Percentiles rank a stretch among this genome's conserved stretches.
phyloP scores from a whole-genome alignment of 2,329 filamentous ascomycete species.

The Ilyonectria destructans region DNA sequence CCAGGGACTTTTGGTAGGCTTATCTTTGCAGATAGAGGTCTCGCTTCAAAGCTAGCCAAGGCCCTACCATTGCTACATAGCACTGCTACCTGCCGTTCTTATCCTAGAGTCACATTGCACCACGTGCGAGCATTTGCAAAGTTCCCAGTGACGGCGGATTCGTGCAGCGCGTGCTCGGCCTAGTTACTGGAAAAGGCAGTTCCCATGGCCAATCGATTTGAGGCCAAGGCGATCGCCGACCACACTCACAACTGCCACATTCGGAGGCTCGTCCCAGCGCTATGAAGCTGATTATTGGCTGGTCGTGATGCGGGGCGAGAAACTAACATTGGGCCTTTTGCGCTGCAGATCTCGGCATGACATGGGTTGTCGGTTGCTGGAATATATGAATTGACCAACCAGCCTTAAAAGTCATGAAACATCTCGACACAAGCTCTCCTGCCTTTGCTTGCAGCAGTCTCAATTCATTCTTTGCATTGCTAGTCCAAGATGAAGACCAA shows the following conservation, averaged over 20 bases:
- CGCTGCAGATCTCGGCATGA: slow-evolving; percentile 7
- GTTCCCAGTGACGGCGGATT: slow-evolving; percentile 43
- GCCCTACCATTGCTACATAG: not conserved
- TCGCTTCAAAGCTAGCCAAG: not conserved
- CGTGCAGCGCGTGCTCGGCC: slow-evolving; percentile 35
- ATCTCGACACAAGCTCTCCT: slow-evolving; percentile 2
- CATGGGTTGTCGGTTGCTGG: not conserved
- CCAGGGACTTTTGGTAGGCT: not conserved
- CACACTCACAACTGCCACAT: slow-evolving; percentile 44
- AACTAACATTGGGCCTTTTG: slow-evolving; percentile 9
- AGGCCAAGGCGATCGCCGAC: slow-evolving; percentile 39
- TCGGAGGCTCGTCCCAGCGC: slow-evolving; percentile 36
- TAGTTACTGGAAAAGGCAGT: slow-evolving; percentile 48
- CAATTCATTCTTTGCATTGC: slow-evolving; percentile 1
- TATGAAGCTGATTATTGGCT: slow-evolving; percentile 26
- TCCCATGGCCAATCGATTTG: slow-evolving; percentile 35
- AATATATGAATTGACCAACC: slow-evolving; percentile 21
- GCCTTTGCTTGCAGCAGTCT: slow-evolving; percentile 20
- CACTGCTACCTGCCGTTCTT: slow-evolving; percentile 48
- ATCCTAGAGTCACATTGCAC: slow-evolving; percentile 39
- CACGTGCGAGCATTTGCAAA: slow-evolving; percentile 40
- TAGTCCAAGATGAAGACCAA: slow-evolving; percentile 43
- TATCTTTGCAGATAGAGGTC: not conserved
- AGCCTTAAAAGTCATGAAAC: slow-evolving; percentile 2
- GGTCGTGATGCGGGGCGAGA: slow-evolving; percentile 32